Evolutionary conservation across 2,329 filamentous ascomycete genomes (phyloP), one percentile per base, ranked within the genome.

Genomic region (Truncatella angustata): DNA sequence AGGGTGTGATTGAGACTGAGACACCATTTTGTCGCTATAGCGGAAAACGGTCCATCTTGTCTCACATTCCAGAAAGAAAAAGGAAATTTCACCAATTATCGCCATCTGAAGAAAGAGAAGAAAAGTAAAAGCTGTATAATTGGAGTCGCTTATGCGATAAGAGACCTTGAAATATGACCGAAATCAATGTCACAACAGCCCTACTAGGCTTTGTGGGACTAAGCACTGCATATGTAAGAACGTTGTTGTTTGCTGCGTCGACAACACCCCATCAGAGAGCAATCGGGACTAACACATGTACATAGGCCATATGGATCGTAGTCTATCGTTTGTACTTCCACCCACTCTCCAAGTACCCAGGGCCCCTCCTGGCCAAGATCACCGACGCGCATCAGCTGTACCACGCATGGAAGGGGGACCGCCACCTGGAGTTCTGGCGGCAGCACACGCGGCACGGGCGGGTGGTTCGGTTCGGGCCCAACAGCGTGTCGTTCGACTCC

Each of bases 401-500:
- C 67, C 85, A 91, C 59, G 87, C 87, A 44, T 88, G 85, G 70
- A 86, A 82, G 62, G 89, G 88, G 49, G 85, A 88, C 58, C 80
- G 88, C 1, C 88, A 92, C 64, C 77, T 92, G 16, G 83, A 88
- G 63, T 85, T 91, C 62, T 85, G 85, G 73, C 76, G 79, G 26
- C 75, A 86, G 59, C 90, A 95, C 66, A 73, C 85, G 59, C 78
- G 79, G 64, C 91, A 95, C 62, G 88, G 83, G 60, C 73, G 76
- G n/a, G 68, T 84, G 47, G 87, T 93, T n/a, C 87, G 90, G 24
- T 89, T 87, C 58, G 88, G 87, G 0, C 90, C 90, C 40, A 90
- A 91, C 68, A 83, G 82, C 54, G 73, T 96, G 37, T 90, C 86
- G 1, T 82, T 95, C 73, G 93, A 94, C 75, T 86, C 84, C 50